Percentiles rank a stretch among this genome's conserved stretches.
phyloP scores from a whole-genome alignment of 2,329 filamentous ascomycete genomes.

The Cladophialophora bantiana region DNA sequence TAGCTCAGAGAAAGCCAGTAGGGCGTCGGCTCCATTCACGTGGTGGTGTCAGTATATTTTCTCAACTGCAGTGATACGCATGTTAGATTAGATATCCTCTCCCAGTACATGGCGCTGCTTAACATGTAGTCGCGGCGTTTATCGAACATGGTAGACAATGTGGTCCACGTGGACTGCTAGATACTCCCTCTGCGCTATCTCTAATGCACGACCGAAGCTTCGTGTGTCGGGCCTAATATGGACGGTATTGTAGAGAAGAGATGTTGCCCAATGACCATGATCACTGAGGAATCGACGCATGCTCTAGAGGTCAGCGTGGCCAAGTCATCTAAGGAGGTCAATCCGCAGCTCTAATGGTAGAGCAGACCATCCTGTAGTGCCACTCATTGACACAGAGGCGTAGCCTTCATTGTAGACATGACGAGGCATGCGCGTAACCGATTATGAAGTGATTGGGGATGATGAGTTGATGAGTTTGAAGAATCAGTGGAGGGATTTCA shows the following conservation, averaged over 20 bases:
- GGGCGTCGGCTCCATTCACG: neutral
- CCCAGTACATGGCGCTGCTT: too few species aligned
- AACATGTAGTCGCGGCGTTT: too few species aligned
- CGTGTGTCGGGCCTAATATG: neutral
- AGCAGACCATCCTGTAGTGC: neutral
- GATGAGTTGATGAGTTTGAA: neutral
- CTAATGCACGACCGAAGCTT: neutral
- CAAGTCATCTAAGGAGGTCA: neutral
- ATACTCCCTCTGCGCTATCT: neutral
- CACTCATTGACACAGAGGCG: neutral
- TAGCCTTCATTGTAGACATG: neutral
- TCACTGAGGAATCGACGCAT: neutral
- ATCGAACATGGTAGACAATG: neutral
- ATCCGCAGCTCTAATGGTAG: neutral
- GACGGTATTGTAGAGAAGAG: neutral
- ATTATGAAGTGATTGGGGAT: neutral
- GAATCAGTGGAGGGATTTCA: too few species aligned
- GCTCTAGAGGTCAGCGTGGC: neutral
- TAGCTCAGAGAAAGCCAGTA: neutral
- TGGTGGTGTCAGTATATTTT: neutral
- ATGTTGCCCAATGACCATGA: neutral
- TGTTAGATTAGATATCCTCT: too few species aligned
- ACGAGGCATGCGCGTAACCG: neutral
- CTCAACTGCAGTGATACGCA: neutral
- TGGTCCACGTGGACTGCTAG: neutral